Base-by-base conservation (phyloP, 140 eudicot species). In the Stevia rebaudiana region DNA sequence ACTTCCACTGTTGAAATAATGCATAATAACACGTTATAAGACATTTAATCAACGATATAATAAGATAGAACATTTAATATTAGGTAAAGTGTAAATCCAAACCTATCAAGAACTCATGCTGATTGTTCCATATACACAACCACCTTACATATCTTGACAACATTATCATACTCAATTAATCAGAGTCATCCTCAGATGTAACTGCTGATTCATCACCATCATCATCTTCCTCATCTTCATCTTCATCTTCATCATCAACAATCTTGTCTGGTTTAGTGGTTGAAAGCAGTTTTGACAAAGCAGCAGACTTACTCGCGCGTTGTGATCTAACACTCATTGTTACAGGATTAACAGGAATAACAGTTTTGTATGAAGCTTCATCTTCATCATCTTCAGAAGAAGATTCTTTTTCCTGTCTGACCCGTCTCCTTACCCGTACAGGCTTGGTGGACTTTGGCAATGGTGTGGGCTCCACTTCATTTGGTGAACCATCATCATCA, bases 261-360 rank as follows among this genome's bases (percentile, higher is more conserved):
- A 74, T 76, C 72, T 33, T 77, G 8, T 46, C 37, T 18, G 91
- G 78, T 43, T 60, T 72, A 35, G 47, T 79, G 59, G 73, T 54
- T 18, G 84, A 53, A 21, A 83, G 72, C 72, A 83, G 39, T 56
- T 79, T 90, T 16, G 85, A 65, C 81, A 94, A 40, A 11, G 99
- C 99, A 11, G 90, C 97, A 12, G 97, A 79, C 79, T 94, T 94
- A 77, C 99, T 83, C 11, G 94, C 99, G 76, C 99, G 82, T 51
- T 94, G 99, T 4, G 97, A 83, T 16, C 99, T 81, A 5, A 71
- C 79, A 69, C 88, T 78, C 69, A 19, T 58, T 16, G 15, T 30
- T 11, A 53, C 81, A 55, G 78, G 78, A 68, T 50, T 74, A 1
- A 59, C 59, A 22, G 90, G 89, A 68, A 59, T 78, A 15, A 74